phyloP scores from a whole-genome alignment of 495 filamentous ascomycete species.

The Lindgomyces ingoldianus region DNA sequence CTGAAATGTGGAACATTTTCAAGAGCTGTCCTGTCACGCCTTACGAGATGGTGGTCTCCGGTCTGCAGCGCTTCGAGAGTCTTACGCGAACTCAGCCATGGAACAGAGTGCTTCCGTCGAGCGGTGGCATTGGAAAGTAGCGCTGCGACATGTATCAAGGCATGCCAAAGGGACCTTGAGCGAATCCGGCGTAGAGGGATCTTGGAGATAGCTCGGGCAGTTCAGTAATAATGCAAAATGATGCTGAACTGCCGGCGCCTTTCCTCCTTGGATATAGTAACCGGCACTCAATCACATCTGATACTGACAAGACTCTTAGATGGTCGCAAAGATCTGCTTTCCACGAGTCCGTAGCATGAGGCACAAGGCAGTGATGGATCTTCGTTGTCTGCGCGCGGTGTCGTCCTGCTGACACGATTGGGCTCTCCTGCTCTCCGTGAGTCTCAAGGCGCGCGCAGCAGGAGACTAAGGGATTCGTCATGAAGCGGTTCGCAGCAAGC shows the following conservation, averaged over 20 bases:
- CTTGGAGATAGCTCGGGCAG: not conserved
- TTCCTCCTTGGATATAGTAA: not conserved
- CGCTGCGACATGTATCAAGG: slow-evolving; percentile 16
- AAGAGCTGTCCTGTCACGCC: slow-evolving; percentile 9
- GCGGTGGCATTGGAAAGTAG: not conserved
- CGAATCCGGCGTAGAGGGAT: not conserved
- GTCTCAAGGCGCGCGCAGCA: no score
- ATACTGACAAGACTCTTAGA: not conserved
- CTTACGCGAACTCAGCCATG: slow-evolving; percentile 20
- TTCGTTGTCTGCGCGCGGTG: not conserved
- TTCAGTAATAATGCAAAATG: no score
- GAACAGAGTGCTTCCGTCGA: slow-evolving; percentile 9
- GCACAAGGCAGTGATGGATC: not conserved
- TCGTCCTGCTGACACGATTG: not conserved
- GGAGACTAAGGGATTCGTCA: no score
- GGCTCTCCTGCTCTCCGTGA: not conserved
- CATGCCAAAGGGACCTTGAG: slow-evolving; percentile 17
- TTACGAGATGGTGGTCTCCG: no score
- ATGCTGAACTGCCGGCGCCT: slow-evolving; percentile 12
- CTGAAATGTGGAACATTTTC: slow-evolving; percentile 13
- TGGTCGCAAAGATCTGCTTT: no score
- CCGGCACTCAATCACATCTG: not conserved
- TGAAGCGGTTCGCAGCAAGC: not conserved
- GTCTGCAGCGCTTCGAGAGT: no score
- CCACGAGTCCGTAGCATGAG: slow-evolving; percentile 14